phyloP scores from a whole-genome alignment of 2,329 filamentous ascomycete species.

The Shiraia sp. region DNA sequence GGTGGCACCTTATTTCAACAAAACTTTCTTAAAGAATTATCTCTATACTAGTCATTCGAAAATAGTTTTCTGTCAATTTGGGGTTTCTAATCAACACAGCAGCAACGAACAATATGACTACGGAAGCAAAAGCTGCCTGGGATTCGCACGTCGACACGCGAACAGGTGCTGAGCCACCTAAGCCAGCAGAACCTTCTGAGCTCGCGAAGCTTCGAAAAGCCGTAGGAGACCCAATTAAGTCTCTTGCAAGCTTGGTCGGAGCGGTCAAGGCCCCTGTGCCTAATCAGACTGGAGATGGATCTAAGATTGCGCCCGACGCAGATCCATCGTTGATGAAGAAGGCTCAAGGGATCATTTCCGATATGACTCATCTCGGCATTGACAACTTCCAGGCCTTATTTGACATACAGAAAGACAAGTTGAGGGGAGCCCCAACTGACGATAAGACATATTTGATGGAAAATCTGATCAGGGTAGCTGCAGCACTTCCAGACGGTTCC shows the following conservation, averaged over 20 bases:
- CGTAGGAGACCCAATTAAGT: conserved; percentile 34
- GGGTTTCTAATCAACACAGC: conserved; percentile 5
- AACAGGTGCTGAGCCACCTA: conserved; percentile 32
- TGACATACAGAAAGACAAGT: conserved; percentile 40
- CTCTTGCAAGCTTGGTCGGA: conserved; percentile 30
- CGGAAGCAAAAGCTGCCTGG: conserved; percentile 30
- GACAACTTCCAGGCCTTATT: conserved; percentile 44
- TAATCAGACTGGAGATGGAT: conserved; percentile 52
- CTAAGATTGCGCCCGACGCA: conserved; percentile 40
- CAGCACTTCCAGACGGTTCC: conserved; percentile 47
- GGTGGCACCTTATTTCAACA: no score
- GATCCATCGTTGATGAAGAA: conserved; percentile 37
- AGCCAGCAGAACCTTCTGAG: conserved; percentile 35
- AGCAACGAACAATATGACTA: conserved; percentile 12
- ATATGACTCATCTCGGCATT: conserved; percentile 39
- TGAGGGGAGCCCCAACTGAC: conserved; percentile 59
- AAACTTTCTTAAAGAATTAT: no score
- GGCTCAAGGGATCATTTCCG: conserved; percentile 36
- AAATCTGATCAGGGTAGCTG: conserved; percentile 55
- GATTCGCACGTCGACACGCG: conserved; percentile 38
- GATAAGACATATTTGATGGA: conserved; percentile 68
- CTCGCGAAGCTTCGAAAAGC: conserved; percentile 36
- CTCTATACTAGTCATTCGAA: no score
- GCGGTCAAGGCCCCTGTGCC: conserved; percentile 36
- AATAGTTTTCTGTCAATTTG: no score